Base-by-base conservation (phyloP, 768 basidiomycete species). In the Erythrobasidium yunnanense region DNA sequence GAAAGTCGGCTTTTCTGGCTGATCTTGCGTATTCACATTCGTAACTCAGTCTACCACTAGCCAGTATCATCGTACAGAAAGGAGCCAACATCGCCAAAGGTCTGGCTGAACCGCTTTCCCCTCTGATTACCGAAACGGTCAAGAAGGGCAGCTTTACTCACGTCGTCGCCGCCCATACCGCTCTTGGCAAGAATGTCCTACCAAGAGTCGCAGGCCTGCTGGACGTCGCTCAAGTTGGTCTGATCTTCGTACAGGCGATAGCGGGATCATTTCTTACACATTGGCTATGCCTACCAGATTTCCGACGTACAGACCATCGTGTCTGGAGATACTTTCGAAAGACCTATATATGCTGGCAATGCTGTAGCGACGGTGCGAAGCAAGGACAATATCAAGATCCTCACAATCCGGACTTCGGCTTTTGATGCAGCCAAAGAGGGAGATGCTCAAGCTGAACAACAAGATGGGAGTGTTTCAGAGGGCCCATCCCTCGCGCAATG, bases 271-370 rank as follows among this genome's bases (percentile, higher is more conserved):
- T n/a, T 27, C n/a, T 32, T 51, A 2, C 17, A 18, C n/a, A 33
- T 35, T 20, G 2, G 1, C 18, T 2, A 0, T 20, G 25, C 8
- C 4, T 11, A 27, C 5, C 63, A 77, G 76, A 82, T 95, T 67
- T 90, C 90, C 33, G 92, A 97, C 77, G 83, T 97, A 71, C 87
- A 85, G 33, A 86, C 86, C 15, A 79, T 96, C 69, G 81, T 84
- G 42, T 76, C 84, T 2, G 83, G 84, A 33, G 85, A 86, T 70
- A 81, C 84, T 0, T 97, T 92, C 76, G 85, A 87, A 3, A 87
- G 93, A 25, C 90, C 90, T 27, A 95, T 97, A 72, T 97, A 99
- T 72, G 95, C 95, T 23, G 95, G 95, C 53, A 97, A 97, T 74
- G 95, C 95, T 49, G 90, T 97, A 63, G 83, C 91, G 25, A 93